Conservation (phyloP, 805 yeast genomes). For the Yarrowia keelungensis region DNA sequence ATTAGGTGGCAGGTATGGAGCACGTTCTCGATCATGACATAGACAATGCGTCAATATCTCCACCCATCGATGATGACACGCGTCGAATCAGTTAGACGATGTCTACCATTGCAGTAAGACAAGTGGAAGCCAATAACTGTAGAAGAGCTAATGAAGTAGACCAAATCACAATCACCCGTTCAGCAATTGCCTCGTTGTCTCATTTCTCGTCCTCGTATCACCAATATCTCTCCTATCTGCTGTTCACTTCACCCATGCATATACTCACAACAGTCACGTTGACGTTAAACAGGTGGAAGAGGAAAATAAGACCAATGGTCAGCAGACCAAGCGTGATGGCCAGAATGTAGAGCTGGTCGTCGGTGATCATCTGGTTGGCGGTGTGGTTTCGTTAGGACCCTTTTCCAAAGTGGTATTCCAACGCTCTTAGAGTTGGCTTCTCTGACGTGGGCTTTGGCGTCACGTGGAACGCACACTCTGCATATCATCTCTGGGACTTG, state of each 20-base stretch:
- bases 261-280: constrained; percentile 33
- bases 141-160: too few relatives aligned
- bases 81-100: too few relatives aligned
- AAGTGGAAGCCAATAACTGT: too few relatives aligned
- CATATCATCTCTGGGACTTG: not conserved
- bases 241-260: constrained; percentile 3
- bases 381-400: constrained; percentile 13
- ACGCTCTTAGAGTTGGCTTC: constrained; percentile 16
- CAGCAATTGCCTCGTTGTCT: too few relatives aligned
- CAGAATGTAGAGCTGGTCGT: constrained; percentile 74
- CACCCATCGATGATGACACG: too few relatives aligned
- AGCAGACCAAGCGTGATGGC: constrained; percentile 77
- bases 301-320: constrained; percentile 71
- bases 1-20: too few relatives aligned
- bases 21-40: too few relatives aligned
- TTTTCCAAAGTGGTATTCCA: constrained; percentile 9
- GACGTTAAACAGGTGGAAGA: constrained; percentile 62
- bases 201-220: not conserved
- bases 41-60: too few relatives aligned
- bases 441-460: constrained; percentile 34
- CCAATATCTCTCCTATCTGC: not conserved
- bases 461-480: constrained; percentile 38
- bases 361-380: constrained; percentile 70
- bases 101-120: too few relatives aligned
- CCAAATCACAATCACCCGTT: too few relatives aligned